These are phyloP conservation scores for Ophiosphaerella narmari DNA, from an alignment of 2,329 filamentous ascomycete species.

Conservation along the genomic window DNA sequence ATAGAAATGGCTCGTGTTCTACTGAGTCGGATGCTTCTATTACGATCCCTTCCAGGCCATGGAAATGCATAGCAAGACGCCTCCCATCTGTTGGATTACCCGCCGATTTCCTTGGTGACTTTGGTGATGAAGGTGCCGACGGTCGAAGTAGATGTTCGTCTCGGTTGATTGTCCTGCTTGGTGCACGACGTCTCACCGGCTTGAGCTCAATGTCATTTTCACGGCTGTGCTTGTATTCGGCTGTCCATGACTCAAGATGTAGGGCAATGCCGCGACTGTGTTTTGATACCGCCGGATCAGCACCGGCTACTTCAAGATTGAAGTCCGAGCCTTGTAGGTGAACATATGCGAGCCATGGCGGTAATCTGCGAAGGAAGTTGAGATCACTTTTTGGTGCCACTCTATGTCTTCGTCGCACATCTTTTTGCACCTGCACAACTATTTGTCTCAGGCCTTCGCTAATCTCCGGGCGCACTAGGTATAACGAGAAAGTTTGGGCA, in stretches of 20 bases:
- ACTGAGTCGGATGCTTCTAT: conserved; percentile 85
- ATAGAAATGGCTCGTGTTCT: conserved; percentile 84
- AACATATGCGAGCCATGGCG: conserved; percentile 82
- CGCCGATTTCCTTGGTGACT: conserved; percentile 55
- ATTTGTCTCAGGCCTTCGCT: conserved; percentile 92
- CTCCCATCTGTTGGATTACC: conserved; percentile 70
- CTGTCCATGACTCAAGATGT: conserved; percentile 84
- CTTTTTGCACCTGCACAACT: conserved; percentile 73
- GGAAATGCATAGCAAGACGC: conserved; percentile 76
- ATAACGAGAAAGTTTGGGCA: conserved; percentile 84
- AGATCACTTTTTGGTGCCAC: conserved; percentile 53
- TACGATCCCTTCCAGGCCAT: conserved; percentile 86
- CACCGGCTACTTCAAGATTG: conserved; percentile 85
- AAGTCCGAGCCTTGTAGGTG: conserved; percentile 87
- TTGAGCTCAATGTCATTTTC: conserved; percentile 66
- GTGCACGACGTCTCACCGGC: conserved; percentile 69
- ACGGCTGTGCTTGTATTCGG: conserved; percentile 85
- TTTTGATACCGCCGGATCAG: conserved; percentile 81
- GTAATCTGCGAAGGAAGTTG: conserved; percentile 74
- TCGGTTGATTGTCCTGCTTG: conserved; percentile 63
- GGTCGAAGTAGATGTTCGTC: conserved; percentile 67
- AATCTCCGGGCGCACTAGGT: conserved; percentile 90
- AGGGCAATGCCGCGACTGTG: conserved; percentile 82
- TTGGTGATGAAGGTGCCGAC: conserved; percentile 54
- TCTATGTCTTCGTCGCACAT: conserved; percentile 40